phyloP scores from a whole-genome alignment of 306 rosid genomes.

The Casuarina glauca region DNA sequence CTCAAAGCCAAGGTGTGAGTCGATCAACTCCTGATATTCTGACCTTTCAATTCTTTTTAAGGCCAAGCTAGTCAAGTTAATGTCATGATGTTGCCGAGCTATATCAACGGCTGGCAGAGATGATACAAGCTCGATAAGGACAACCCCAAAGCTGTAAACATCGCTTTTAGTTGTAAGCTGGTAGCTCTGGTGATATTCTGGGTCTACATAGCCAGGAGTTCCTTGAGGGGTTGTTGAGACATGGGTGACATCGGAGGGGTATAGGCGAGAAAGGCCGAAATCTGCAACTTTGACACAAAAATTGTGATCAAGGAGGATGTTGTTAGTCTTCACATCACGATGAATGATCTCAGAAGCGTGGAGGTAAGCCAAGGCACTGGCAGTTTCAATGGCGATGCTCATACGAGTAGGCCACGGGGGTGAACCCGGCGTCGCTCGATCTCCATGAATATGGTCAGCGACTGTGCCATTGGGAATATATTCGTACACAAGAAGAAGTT shows the following conservation, averaged over 20 bases:
- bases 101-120: slow-evolving; percentile 67
- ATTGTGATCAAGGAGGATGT: slow-evolving; percentile 61
- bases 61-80: slow-evolving; percentile 52
- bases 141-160: slow-evolving; percentile 76
- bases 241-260: slow-evolving; percentile 58
- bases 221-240: slow-evolving; percentile 78
- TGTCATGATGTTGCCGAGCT: slow-evolving; percentile 55
- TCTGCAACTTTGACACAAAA: slow-evolving; percentile 70
- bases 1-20: too few species aligned
- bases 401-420: slow-evolving; percentile 58
- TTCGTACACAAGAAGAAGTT: slow-evolving; percentile 21
- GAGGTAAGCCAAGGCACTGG: slow-evolving; percentile 63
- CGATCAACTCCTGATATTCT: too few species aligned
- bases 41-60: too few species aligned
- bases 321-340: slow-evolving; percentile 73
- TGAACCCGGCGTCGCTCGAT: slow-evolving; percentile 31
- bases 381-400: slow-evolving; percentile 71
- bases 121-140: slow-evolving; percentile 64
- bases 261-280: slow-evolving; percentile 68
- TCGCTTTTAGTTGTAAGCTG: slow-evolving; percentile 74
- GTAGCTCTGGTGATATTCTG: slow-evolving; percentile 63
- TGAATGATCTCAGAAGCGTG: slow-evolving; percentile 75
- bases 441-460: slow-evolving; percentile 72
- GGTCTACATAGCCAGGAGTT: slow-evolving; percentile 74
- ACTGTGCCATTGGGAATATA: slow-evolving; percentile 69